phyloP scores from a whole-genome alignment of 2,329 filamentous ascomycete genomes.

The Hirsutella rhossiliensis region DNA sequence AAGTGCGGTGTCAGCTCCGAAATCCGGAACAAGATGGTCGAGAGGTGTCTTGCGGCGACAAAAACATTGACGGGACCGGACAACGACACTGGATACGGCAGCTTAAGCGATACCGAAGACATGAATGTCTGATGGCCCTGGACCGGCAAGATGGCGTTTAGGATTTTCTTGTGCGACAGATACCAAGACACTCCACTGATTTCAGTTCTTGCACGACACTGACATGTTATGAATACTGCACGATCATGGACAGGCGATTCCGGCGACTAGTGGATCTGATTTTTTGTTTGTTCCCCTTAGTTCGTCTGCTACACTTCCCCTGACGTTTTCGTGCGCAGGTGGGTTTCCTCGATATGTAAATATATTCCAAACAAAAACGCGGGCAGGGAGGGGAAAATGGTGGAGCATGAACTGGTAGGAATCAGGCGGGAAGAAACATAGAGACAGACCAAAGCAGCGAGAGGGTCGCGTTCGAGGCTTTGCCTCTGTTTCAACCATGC shows the following conservation, averaged over 20 bases:
- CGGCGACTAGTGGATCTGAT: too few relatives aligned
- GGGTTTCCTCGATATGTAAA: too few relatives aligned
- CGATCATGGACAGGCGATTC: neutral
- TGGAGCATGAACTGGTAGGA: too few relatives aligned
- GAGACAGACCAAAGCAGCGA: too few relatives aligned
- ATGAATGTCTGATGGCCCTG: constrained; percentile 4
- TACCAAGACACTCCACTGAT: neutral
- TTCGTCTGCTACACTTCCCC: too few relatives aligned
- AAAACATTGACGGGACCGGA: constrained; percentile 49
- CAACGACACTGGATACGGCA: constrained; percentile 46
- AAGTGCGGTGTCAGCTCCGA: constrained; percentile 37
- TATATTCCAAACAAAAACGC: too few relatives aligned
- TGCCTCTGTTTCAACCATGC: too few relatives aligned
- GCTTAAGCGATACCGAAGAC: constrained; percentile 38
- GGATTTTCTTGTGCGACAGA: neutral
- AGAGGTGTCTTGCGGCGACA: constrained; percentile 42
- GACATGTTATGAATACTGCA: neutral
- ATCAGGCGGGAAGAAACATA: too few relatives aligned
- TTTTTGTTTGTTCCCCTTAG: too few relatives aligned
- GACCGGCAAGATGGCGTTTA: neutral
- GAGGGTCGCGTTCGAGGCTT: too few relatives aligned
- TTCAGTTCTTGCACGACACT: neutral
- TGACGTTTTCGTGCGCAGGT: too few relatives aligned
- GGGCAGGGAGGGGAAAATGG: too few relatives aligned
- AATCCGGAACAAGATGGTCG: constrained; percentile 41